Evolutionary conservation across 305 asterid species (phyloP).

Genomic region (Fraxinus ornus): DNA sequence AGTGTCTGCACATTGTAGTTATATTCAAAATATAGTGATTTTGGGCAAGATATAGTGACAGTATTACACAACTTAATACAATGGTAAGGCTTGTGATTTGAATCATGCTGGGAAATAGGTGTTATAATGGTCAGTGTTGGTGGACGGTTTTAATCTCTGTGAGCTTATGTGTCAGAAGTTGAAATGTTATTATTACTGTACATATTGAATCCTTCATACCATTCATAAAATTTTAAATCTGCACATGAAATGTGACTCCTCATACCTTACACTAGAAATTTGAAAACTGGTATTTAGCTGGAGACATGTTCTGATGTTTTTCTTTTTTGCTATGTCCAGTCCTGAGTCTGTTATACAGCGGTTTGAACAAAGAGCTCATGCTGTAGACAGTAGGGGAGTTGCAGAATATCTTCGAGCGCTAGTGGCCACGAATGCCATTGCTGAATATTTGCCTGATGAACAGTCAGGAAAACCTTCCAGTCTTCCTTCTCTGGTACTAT

Average conservation of each 20-base stretch:
- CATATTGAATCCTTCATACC: neutral
- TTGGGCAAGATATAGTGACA: neutral
- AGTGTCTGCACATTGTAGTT: neutral
- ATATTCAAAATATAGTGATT: neutral
- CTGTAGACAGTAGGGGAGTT: constrained; percentile 88
- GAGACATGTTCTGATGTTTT: constrained; percentile 23
- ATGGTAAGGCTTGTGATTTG: neutral
- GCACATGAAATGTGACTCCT: neutral
- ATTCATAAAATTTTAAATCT: neutral
- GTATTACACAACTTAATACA: neutral
- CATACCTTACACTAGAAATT: neutral
- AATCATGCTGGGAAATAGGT: neutral
- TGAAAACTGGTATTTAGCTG: constrained; percentile 6
- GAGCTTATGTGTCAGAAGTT: neutral
- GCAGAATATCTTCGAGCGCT: constrained; percentile 87
- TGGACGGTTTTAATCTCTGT: neutral
- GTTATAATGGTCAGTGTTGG: neutral
- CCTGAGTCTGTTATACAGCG: constrained; percentile 94
- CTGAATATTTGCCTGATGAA: constrained; percentile 91
- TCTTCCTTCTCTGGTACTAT: constrained; percentile 87
- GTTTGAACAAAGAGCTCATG: constrained; percentile 85
- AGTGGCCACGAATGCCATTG: constrained; percentile 72
- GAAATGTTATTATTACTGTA: neutral
- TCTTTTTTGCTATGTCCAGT: constrained; percentile 40
- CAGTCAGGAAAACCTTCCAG: constrained; percentile 83